Conservation (phyloP, 106 monocot species). For the Dioscorea alata region DNA sequence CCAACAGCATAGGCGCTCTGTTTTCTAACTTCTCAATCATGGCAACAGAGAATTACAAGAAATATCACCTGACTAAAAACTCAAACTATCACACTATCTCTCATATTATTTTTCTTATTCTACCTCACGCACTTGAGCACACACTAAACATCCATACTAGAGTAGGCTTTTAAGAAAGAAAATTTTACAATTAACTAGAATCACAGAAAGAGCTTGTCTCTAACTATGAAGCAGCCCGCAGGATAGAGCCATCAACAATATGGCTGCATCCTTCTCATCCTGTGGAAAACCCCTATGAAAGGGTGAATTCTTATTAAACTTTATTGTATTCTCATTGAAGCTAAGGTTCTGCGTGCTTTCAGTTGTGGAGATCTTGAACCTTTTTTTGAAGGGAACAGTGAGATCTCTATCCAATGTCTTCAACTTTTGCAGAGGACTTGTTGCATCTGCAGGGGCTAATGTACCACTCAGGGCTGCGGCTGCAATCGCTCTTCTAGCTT, state of each 20-base stretch:
- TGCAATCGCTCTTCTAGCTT: constrained; percentile 11
- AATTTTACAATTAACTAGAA: background rate
- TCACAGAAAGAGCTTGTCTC: background rate
- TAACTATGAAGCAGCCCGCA: constrained; percentile 44
- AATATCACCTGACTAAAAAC: too few species aligned
- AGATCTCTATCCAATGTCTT: background rate
- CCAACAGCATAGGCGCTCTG: too few species aligned
- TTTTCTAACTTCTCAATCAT: too few species aligned
- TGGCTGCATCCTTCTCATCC: constrained; percentile 85
- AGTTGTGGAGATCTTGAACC: constrained; percentile 55
- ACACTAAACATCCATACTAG: background rate
- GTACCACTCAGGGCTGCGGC: background rate
- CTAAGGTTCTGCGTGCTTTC: constrained; percentile 10
- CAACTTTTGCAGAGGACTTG: background rate
- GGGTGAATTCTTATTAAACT: constrained; percentile 3
- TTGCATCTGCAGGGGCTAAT: constrained; percentile 1
- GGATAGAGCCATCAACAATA: constrained; percentile 77
- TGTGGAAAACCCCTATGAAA: constrained; percentile 50
- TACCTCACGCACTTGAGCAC: background rate
- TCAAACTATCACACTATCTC: too few species aligned
- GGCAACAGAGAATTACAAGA: too few species aligned
- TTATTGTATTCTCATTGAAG: background rate
- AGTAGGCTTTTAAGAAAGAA: background rate
- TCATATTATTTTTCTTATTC: too few species aligned
- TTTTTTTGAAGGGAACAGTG: constrained; percentile 77